Conservation (phyloP, 495 filamentous ascomycete genomes). For the Aspergillus haitiensis region DNA sequence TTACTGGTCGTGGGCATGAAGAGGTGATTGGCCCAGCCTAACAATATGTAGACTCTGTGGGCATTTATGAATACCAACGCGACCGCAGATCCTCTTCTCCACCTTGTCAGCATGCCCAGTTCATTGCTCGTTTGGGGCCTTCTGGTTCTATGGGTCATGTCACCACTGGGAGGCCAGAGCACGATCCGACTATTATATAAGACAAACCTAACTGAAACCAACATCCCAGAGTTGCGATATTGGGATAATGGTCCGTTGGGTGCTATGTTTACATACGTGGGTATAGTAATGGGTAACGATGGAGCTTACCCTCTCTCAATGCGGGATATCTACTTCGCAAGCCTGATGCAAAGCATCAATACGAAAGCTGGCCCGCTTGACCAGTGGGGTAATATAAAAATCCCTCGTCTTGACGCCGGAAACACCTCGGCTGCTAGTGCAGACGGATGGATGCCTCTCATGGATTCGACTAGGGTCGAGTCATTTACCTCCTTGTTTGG, state of each 20-base stretch:
- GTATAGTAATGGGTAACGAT: constrained; percentile 15
- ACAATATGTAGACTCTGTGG: constrained; percentile 12
- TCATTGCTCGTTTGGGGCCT: constrained; percentile 15
- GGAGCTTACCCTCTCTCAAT: constrained; percentile 16
- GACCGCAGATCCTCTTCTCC: constrained; percentile 15
- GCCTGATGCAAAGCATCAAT: constrained; percentile 18
- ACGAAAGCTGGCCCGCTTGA: constrained; percentile 16
- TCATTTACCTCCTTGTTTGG: constrained; percentile 17
- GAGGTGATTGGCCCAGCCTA: background rate
- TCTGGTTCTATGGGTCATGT: constrained; percentile 16
- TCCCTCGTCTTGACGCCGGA: constrained; percentile 18
- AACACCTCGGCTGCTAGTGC: background rate
- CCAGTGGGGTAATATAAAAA: constrained; percentile 23
- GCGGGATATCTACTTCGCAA: constrained; percentile 19
- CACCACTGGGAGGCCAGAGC: constrained; percentile 17
- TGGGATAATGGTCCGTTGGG: constrained; percentile 25
- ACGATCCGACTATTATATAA: constrained; percentile 16
- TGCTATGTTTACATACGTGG: constrained; percentile 5
- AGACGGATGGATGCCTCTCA: constrained; percentile 20
- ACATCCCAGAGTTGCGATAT: constrained; percentile 12
- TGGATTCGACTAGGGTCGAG: background rate
- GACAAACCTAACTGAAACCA: constrained; percentile 9
- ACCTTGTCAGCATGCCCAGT: constrained; percentile 16
- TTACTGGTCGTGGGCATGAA: background rate
- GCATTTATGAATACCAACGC: constrained; percentile 21